Conservation (phyloP, 129 eudicot species). For the Dittrichia graveolens region DNA sequence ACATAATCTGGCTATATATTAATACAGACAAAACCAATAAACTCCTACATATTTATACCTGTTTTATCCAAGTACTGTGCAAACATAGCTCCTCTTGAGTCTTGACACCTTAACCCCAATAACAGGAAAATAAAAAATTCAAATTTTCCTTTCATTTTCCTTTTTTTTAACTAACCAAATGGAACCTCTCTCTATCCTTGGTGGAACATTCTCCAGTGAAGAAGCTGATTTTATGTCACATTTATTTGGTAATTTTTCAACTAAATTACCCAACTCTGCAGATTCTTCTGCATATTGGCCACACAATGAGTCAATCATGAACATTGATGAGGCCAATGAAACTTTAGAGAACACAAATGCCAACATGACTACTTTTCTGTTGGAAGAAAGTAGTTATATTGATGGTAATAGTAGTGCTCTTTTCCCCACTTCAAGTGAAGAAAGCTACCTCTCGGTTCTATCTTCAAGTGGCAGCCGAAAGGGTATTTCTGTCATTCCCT, state of each 20-base stretch:
- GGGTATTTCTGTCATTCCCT: conserved; percentile 13
- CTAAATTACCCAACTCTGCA: conserved; percentile 4
- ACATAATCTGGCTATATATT: conserved; percentile 2
- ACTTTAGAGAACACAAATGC: conserved; percentile 13
- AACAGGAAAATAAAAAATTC: not conserved
- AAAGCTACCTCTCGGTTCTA: conserved; percentile 29
- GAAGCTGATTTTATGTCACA: conserved; percentile 75
- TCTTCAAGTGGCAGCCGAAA: conserved; percentile 17
- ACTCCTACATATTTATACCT: conserved; percentile 21
- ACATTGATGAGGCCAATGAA: conserved; percentile 11
- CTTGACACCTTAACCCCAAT: conserved; percentile 11
- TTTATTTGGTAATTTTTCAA: conserved; percentile 42
- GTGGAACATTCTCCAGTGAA: conserved; percentile 43
- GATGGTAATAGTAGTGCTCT: conserved; percentile 13
- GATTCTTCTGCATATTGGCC: conserved; percentile 34
- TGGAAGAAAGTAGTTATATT: conserved; percentile 30
- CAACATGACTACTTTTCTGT: conserved; percentile 22
- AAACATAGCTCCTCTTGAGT: conserved; percentile 28
- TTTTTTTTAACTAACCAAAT: conserved; percentile 26
- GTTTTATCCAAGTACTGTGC: not conserved
- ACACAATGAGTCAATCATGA: not conserved
- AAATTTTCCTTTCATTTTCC: not conserved
- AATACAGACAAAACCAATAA: conserved; percentile 20
- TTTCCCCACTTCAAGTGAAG: conserved; percentile 36
- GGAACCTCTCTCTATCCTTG: conserved; percentile 48